These are phyloP conservation scores for Boletus fagicola DNA, from an alignment of 768 basidiomycete species.

Conservation along the genomic window DNA sequence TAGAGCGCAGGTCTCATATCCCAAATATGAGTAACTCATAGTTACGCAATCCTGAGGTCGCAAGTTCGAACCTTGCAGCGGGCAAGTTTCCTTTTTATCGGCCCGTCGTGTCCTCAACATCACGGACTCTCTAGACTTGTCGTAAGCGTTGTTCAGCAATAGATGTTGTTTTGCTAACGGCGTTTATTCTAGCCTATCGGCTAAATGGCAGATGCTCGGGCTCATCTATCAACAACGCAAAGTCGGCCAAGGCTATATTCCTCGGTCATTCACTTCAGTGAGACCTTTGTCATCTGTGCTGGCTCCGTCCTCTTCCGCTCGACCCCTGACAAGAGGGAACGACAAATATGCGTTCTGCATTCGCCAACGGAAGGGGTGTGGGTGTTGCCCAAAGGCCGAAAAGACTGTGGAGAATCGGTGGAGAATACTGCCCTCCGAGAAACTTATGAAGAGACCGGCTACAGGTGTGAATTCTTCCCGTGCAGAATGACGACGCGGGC, in stretches of 20 bases:
- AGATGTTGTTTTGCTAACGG: background rate
- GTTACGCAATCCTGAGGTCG: conserved; percentile 55
- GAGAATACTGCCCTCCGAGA: conserved; percentile 55
- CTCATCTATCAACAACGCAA: background rate
- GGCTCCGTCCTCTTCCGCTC: conserved; percentile 19
- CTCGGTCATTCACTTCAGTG: conserved; percentile 14
- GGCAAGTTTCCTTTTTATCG: conserved; percentile 34
- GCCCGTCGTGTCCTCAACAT: background rate
- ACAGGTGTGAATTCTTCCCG: conserved; percentile 47
- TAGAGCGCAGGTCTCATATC: conserved; percentile 59
- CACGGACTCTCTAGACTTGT: background rate
- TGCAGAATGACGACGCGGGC: conserved; percentile 46
- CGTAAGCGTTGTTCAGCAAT: background rate
- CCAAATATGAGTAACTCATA: conserved; percentile 30
- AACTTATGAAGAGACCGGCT: conserved; percentile 59
- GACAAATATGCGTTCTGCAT: conserved; percentile 20
- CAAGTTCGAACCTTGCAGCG: conserved; percentile 63
- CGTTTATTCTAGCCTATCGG: background rate
- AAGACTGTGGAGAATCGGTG: conserved; percentile 54
- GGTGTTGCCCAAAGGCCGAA: conserved; percentile 61
- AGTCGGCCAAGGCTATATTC: background rate
- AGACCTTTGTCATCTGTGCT: conserved; percentile 17
- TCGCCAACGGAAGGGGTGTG: conserved; percentile 16
- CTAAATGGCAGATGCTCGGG: background rate
- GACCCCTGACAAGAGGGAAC: background rate